Evolutionary conservation across 2,329 filamentous ascomycete genomes (phyloP).

Genomic region (Teratosphaeria epicoccoides): DNA sequence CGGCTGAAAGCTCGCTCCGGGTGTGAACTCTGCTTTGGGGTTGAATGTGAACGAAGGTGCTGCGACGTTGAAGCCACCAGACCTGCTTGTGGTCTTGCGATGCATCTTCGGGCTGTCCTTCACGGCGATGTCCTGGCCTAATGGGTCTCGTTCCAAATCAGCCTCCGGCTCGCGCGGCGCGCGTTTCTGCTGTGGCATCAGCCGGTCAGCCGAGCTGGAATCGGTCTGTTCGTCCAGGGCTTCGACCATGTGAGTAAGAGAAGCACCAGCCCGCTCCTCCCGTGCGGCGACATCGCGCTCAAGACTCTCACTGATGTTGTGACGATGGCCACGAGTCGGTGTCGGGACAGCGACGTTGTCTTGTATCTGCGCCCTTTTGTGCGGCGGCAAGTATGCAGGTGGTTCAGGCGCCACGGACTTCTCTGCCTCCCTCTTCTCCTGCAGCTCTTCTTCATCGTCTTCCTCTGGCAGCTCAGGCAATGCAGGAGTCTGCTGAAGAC

Average conservation of each 20-base stretch:
- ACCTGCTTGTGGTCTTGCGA: constrained; percentile 45
- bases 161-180: background rate
- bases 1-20: constrained; percentile 22
- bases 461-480: constrained; percentile 65
- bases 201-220: background rate
- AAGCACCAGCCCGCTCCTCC: constrained; percentile 54
- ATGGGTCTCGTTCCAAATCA: constrained; percentile 10
- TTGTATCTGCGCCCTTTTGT: constrained; percentile 21
- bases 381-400: constrained; percentile 21
- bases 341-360: constrained; percentile 50
- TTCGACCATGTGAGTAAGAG: constrained; percentile 13
- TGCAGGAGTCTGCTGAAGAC: constrained; percentile 32
- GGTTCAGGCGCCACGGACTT: constrained; percentile 17
- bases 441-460: constrained; percentile 49
- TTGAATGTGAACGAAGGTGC: constrained; percentile 83
- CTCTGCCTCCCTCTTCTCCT: constrained; percentile 14
- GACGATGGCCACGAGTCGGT: constrained; percentile 48
- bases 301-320: constrained; percentile 66
- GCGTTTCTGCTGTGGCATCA: background rate
- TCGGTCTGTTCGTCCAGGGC: constrained; percentile 13
- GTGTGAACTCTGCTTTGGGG: constrained; percentile 41
- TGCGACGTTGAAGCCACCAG: constrained; percentile 86
- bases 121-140: constrained; percentile 9
- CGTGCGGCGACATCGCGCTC: constrained; percentile 79
- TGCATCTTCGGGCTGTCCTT: constrained; percentile 50